Evolutionary conservation across 208 protist species (phyloP).

Genomic region (Leptomonas seymouri): DNA sequence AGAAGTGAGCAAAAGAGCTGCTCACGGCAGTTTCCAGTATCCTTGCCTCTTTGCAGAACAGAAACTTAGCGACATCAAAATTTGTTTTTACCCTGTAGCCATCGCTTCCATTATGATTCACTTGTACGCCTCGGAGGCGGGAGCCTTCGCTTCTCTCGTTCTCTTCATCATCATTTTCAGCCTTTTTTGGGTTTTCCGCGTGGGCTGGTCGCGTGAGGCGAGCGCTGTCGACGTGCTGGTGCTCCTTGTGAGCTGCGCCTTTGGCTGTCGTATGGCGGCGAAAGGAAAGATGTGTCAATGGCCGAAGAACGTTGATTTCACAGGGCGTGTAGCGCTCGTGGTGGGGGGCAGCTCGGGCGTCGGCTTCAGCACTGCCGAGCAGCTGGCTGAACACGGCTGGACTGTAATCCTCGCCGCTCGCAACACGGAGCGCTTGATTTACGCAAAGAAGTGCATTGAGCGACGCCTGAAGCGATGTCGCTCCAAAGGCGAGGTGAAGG

Average conservation of each 20-base stretch:
- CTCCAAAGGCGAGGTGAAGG: conserved; percentile 38
- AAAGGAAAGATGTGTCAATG: conserved; percentile 59
- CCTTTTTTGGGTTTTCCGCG: conserved; percentile 18
- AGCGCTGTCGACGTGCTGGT: conserved; percentile 34
- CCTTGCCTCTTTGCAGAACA: too few relatives aligned
- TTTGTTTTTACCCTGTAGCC: too few relatives aligned
- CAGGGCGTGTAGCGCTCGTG: conserved; percentile 72
- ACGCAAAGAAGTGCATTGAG: conserved; percentile 50
- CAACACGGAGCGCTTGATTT: conserved; percentile 56
- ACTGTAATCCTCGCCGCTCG: conserved; percentile 75
- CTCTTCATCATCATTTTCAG: conserved; percentile 23
- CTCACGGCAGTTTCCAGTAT: too few relatives aligned
- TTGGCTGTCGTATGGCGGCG: conserved; percentile 54
- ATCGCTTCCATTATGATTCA: conserved; percentile 56
- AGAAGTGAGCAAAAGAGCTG: too few relatives aligned
- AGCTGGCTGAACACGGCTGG: conserved; percentile 76
- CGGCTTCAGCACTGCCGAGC: conserved; percentile 70
- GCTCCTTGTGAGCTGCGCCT: conserved; percentile 37
- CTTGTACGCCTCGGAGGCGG: conserved; percentile 57
- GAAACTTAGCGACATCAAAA: too few relatives aligned
- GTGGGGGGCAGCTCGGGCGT: conserved; percentile 80
- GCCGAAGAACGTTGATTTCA: conserved; percentile 62
- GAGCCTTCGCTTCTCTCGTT: conserved; percentile 30
- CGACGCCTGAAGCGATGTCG: conserved; percentile 18
- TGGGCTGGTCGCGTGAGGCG: conserved; percentile 20